Evolutionary conservation across 371 early-diverging fungal genomes (phyloP), one percentile per base, ranked within the genome.

Genomic region (Choanephora cucurbitarum): DNA sequence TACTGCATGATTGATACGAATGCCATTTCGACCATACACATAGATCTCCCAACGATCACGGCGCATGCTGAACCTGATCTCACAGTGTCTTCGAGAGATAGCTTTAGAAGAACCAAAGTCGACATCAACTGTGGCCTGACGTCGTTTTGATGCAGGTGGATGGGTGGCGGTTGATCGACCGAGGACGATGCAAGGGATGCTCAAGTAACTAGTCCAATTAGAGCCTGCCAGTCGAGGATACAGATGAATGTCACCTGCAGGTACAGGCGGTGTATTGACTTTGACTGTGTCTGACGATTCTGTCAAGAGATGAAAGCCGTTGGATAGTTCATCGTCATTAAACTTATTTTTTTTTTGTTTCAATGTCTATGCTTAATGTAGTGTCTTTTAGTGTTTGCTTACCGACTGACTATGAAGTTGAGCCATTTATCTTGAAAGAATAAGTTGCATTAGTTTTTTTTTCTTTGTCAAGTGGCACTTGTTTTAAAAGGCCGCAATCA

Each of bases 191-290:
- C 46, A 42, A 22, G 72, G 62, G 0, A 39, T 49, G 13, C 67
- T 74, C 11, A 79, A 66, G n/a, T 70, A 76, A 39, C 68, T 66
- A 8, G 70, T 73, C 79, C 74, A 75, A 48, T 76, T 61, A 15
- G 62, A 59, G 0, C 76, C 74, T 15, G 69, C 70, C 18, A 79
- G 53, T 45, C 67, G 62, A n/a, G 79, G 76, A 45, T 77, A 77
- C 23, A 62, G 55, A 42, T 70, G 73, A 2, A 62, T 47, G 2
- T 43, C 52, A 31, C 64, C 60, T 2, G 52, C 41, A 28, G 69
- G 64, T 6, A 73, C 66, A 0, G 57, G 31, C 0, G 69, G 64
- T 48, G 68, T 62, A 24, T 67, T 60, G 13, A 69, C 66, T 44
- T 52, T 62, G 34, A 75, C 67, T 24, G 49, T 56, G 14, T 66